phyloP scores from a whole-genome alignment of 306 rosid genomes.

The Comarum palustre region DNA sequence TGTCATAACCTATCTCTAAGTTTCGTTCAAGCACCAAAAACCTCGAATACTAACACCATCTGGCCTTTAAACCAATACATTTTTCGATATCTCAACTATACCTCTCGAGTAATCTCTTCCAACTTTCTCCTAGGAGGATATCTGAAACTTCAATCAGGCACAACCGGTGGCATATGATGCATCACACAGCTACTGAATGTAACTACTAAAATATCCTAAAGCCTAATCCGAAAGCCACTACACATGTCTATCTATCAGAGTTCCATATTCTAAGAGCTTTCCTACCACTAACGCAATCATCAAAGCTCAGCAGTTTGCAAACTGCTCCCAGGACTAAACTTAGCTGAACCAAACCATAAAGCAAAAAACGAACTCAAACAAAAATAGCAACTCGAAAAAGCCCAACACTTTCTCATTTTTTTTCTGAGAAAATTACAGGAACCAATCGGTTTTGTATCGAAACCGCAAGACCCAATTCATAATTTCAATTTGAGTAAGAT shows the following conservation, averaged over 20 bases:
- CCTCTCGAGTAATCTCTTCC: not conserved
- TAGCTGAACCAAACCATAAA: not conserved
- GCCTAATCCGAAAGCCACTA: not conserved
- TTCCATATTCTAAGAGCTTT: not conserved
- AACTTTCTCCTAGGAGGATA: not conserved
- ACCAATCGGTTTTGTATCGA: not conserved
- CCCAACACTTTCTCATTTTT: not conserved
- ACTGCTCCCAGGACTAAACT: not conserved
- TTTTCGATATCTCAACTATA: not conserved
- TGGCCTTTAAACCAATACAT: not conserved
- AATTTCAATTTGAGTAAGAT: not conserved
- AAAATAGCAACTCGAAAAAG: not conserved
- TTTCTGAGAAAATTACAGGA: not conserved
- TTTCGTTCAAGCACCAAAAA: not conserved
- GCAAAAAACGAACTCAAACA: not conserved
- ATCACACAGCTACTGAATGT: not conserved
- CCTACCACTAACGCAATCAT: not conserved
- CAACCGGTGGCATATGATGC: not conserved
- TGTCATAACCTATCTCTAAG: not conserved
- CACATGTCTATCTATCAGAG: not conserved
- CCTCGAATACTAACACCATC: not conserved
- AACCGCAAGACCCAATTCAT: not conserved
- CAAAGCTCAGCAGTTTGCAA: not conserved
- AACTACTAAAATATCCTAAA: not conserved
- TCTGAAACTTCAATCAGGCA: not conserved